Base-by-base conservation (phyloP, 2,329 filamentous ascomycete genomes). In the Onygenales sp. region DNA sequence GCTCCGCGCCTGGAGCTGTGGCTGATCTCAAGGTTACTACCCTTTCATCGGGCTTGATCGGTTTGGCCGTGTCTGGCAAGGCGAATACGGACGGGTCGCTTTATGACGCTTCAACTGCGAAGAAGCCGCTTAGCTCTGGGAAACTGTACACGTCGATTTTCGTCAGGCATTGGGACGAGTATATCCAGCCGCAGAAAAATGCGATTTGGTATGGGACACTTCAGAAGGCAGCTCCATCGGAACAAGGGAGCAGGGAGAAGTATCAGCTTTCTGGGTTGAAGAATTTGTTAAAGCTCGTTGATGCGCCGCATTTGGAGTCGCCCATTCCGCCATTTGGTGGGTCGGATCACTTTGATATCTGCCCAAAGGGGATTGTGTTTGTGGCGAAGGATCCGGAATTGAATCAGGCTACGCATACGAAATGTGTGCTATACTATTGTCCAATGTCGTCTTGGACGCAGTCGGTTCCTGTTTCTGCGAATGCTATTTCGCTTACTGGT, bases 81-180 rank as follows among this genome's bases (percentile, higher is more conserved):
- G 71, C 73, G 8, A 74, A 74, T 52, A 63, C 67, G 5, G 72
- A 77, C 59, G 75, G 75, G 13, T 71, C 72, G 43, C 64, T 78
- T 13, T 75, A 71, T 59, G 78, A 80, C 43, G 70, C 75, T 3
- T 72, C 78, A 49, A 74, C 75, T 55, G 72, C 69, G 5, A 70
- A 71, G 41, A 75, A 75, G 57, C 69, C 75, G 1, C 57, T 65
- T 21, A 75, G 69, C 13, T 74, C 72, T 2, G 77, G 74, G 2
- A 71, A 65, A 47, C 59, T 79, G 3, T 80, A 79, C 59, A 75
- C 75, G 17, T 74, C 70, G 7, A 66, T 78, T 14, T 78, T 75
- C 59, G 77, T 79, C 10, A 68, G 77, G 38, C 76, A 79, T 58
- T 79, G 77, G 77, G 77, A 79, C 58, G 64, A 70, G 5, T 79